Base-by-base conservation (phyloP, 106 monocot genomes). In the Gastrodia elata region DNA sequence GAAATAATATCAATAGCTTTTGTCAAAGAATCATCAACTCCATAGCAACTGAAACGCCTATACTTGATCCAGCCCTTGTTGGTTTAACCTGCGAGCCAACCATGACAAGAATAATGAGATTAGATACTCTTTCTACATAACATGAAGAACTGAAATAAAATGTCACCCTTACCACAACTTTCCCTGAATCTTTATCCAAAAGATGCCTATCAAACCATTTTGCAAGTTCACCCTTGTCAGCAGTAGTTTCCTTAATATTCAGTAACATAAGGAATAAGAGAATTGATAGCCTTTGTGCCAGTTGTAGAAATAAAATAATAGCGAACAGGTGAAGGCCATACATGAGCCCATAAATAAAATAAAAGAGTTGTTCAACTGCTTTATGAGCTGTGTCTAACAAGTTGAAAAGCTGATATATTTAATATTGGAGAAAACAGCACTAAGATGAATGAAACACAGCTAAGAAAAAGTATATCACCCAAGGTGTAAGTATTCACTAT, bases 1-100 rank as follows among this genome's bases (percentile, higher is more conserved):
- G 78, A 78, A 65, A 95, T 86, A 75, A 95, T 85, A 65, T 80
- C 73, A n/a, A 76, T 35, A 71, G 95, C 87, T 75, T 89, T 95
- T 56, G 71, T 43, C 26, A 89, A 75, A 32, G 91, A 82, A 78
- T 95, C 89, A 79, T 92, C 78, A 82, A 85, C 80, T 25, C 95
- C 95, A 89, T 85, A 76, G 95, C 92, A 67, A 91, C 82, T 48
- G 67, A 68, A 64, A 95, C 89, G 71, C 95, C 95, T 73, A 95
- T 92, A 80, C 95, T 95, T 59, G 91, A 95, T 76, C 95, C 95
- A 49, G 89, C 86, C 68, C 74, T 87, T 73, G 89, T 77, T 61
- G 95, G 95, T 74, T 95, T 95, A 67, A 92, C 95, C 91, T 94
- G 77, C 26, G 38, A 41, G 70, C 24, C 14, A 25, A 36, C 11